Base-by-base conservation (phyloP, 2,329 filamentous ascomycete species). In the Penicillium sp. region DNA sequence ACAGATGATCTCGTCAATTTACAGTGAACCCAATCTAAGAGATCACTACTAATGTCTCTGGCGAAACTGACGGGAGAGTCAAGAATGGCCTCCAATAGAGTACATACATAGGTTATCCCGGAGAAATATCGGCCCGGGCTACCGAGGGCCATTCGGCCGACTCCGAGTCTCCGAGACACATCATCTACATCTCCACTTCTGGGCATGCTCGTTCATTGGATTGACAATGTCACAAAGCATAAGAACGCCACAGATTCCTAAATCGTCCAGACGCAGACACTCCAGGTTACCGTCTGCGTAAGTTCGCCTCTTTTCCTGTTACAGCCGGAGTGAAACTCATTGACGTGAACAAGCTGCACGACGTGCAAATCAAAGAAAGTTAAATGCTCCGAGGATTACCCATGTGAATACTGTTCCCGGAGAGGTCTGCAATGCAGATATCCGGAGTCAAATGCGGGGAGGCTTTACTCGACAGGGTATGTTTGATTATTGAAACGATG, bases 301-400 rank as follows among this genome's bases (percentile, higher is more conserved):
- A 51, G 49, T 35, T 8, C n/a, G n/a, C 28, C 17, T 30, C 17
- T 12, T 51, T 1, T 2, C 47, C 15, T 8, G 5, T 4, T 15
- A 12, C 3, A 12, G 10, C 30, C 12, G 28, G n/a, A 51, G 4
- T 28, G 1, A 33, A 13, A 51, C 28, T 24, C 3, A 51, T 22
- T 1, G n/a, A 24, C 4, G 8, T 12, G n/a, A 22, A 35, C n/a
- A 35, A 51, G 49, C 4, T 51, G 49, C 12, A 51, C 49, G n/a
- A 51, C 26, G 13, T 51, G 49, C 49, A 51, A 51, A 35, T 33
- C 28, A 6, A 51, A 51, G 49, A 51, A 51, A 22, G 49, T 51
- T 2, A 51, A 35, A 35, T 51, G 49, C 28, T 51, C 49, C 2
- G 49, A 35, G 4, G 49, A 10, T 35, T 51, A 51, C 13, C 49